Percentiles rank a stretch among this genome's conserved stretches.
phyloP scores from a whole-genome alignment of 2,329 filamentous ascomycete species.

The Phoma sp. region DNA sequence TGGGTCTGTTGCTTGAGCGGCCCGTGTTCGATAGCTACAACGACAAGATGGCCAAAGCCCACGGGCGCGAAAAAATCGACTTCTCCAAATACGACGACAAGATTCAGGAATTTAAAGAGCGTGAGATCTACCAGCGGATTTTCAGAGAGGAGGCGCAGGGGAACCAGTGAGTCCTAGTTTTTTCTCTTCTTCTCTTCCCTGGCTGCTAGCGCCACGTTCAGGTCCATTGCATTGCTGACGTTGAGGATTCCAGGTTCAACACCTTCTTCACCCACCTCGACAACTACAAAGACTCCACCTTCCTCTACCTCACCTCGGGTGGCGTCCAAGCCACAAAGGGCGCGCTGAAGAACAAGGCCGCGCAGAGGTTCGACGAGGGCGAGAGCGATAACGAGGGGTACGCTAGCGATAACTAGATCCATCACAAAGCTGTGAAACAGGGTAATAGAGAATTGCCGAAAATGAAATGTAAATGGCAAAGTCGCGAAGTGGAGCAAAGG shows the following conservation, averaged over 20 bases:
- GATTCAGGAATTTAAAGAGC: slow-evolving; percentile 87
- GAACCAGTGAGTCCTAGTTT: slow-evolving; percentile 64
- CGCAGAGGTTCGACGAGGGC: slow-evolving; percentile 34
- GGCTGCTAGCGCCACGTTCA: no score
- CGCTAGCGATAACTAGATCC: slow-evolving; percentile 39
- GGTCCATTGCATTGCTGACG: slow-evolving; percentile 17
- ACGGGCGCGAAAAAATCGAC: slow-evolving; percentile 72
- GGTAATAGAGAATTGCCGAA: no score
- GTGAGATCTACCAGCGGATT: slow-evolving; percentile 89
- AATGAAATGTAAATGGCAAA: no score
- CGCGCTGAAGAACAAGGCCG: slow-evolving; percentile 35
- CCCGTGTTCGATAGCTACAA: slow-evolving; percentile 95
- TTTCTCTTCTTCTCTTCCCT: not conserved
- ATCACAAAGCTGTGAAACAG: no score
- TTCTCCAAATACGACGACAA: slow-evolving; percentile 79
- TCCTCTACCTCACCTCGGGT: slow-evolving; percentile 58
- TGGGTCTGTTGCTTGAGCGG: slow-evolving; percentile 86
- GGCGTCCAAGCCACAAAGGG: slow-evolving; percentile 52
- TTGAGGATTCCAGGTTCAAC: slow-evolving; percentile 44
- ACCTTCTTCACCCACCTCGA: slow-evolving; percentile 59
- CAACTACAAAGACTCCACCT: slow-evolving; percentile 56
- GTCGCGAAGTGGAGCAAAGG: no score
- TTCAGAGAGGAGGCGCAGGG: slow-evolving; percentile 88
- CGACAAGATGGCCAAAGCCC: slow-evolving; percentile 67
- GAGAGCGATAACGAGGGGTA: slow-evolving; percentile 45